A percentile compares a stretch with the other conserved stretches of the same genome.
These are phyloP conservation scores for Vanderwaltozyma yarrowii DNA, from an alignment of 805 yeast species.

Conservation along the genomic window DNA sequence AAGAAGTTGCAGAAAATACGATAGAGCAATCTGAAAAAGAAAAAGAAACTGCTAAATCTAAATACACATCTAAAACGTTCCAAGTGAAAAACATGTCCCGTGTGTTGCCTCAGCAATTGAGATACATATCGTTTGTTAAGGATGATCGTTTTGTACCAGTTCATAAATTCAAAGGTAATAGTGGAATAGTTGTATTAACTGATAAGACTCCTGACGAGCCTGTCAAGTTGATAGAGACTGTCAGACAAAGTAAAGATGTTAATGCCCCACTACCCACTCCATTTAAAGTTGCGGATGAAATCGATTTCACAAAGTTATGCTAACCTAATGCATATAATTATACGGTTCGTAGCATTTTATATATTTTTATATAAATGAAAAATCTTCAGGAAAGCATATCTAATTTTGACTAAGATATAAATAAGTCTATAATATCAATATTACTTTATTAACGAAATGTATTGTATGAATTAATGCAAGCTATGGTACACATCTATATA, in stretches of 20 bases:
- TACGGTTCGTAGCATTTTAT: not conserved
- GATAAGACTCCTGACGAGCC: slow-evolving; percentile 56
- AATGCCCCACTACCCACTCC: slow-evolving; percentile 50
- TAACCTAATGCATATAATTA: not conserved
- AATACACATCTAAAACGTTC: slow-evolving; percentile 55
- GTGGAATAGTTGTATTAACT: slow-evolving; percentile 62
- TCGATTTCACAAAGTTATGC: slow-evolving; percentile 15
- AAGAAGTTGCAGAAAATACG: slow-evolving; percentile 26
- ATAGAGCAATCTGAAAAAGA: slow-evolving; percentile 18
- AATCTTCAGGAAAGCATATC: too few relatives aligned
- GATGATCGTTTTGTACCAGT: slow-evolving; percentile 75
- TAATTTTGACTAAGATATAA: too few relatives aligned
- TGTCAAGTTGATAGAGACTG: slow-evolving; percentile 63
- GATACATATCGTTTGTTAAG: slow-evolving; percentile 66
- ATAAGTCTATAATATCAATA: too few relatives aligned
- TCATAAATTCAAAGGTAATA: slow-evolving; percentile 56
- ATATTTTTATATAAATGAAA: not conserved
- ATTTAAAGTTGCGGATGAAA: slow-evolving; percentile 24
- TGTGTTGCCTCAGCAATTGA: slow-evolving; percentile 81
- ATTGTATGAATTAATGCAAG: not conserved
- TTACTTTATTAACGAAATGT: too few relatives aligned
- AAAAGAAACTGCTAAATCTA: slow-evolving; percentile 32
- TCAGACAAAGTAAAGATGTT: slow-evolving; percentile 63
- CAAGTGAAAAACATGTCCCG: slow-evolving; percentile 72
- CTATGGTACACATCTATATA: not conserved